These are phyloP conservation scores for Microbotryum silenes-acaulis DNA, from an alignment of 1,284 basidiomycete species.

Conservation along the genomic window DNA sequence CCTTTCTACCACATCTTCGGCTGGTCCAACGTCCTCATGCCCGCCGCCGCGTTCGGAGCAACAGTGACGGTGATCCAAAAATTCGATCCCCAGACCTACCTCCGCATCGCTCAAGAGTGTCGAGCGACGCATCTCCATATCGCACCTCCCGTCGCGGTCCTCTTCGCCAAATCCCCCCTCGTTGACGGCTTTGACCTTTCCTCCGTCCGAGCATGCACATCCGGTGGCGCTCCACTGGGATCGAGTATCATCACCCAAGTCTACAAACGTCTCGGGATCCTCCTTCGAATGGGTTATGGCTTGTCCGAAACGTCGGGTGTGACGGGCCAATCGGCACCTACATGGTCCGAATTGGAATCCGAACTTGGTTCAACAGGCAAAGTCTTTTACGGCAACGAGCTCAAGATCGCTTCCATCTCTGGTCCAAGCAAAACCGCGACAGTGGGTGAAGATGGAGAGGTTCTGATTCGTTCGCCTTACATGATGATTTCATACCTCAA, in stretches of 20 bases:
- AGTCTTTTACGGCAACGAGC: constrained; percentile 32
- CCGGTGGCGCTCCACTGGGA: constrained; percentile 42
- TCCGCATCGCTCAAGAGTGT: constrained; percentile 38
- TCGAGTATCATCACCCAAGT: constrained; percentile 40
- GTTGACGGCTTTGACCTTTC: constrained; percentile 38
- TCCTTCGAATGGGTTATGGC: constrained; percentile 40
- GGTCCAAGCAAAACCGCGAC: constrained; percentile 28
- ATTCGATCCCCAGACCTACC: constrained; percentile 41
- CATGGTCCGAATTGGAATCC: constrained; percentile 32
- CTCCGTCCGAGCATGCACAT: constrained; percentile 38
- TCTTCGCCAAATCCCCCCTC: constrained; percentile 39
- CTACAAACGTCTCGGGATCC: constrained; percentile 39
- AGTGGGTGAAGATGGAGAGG: constrained; percentile 33
- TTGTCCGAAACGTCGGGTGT: constrained; percentile 33
- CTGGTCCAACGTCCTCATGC: constrained; percentile 37
- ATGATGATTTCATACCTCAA: constrained; percentile 40
- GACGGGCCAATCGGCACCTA: constrained; percentile 24
- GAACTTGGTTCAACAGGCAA: constrained; percentile 35
- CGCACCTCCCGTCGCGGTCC: constrained; percentile 43
- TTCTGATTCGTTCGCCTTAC: constrained; percentile 33
- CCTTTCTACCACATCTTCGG: constrained; percentile 39
- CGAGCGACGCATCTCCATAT: constrained; percentile 42
- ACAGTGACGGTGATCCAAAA: constrained; percentile 39
- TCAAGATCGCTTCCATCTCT: constrained; percentile 30
- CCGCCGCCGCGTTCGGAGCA: constrained; percentile 38